Conservation (phyloP, 306 rosid species). For the Trifolium dubium region DNA sequence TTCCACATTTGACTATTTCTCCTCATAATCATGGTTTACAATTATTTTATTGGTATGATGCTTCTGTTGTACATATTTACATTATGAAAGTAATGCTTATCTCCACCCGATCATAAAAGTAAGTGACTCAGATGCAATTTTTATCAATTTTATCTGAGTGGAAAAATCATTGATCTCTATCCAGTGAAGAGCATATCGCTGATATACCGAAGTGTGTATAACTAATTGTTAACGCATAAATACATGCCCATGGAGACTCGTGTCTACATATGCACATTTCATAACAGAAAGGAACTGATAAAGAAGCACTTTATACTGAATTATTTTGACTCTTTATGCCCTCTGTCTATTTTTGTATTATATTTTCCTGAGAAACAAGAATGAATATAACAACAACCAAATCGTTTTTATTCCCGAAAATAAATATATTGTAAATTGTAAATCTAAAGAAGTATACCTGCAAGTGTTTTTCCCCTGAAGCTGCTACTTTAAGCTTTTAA, state of each 20-base stretch:
- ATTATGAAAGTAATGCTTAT: constrained; percentile 27
- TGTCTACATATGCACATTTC: neutral
- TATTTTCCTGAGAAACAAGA: neutral
- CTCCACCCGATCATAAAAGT: constrained; percentile 31
- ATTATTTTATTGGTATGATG: constrained; percentile 13
- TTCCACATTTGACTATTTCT: constrained; percentile 29
- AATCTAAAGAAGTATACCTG: constrained; percentile 14
- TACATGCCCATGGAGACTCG: neutral
- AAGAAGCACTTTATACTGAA: constrained; percentile 3
- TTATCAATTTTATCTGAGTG: constrained; percentile 22
- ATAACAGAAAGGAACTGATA: constrained; percentile 14
- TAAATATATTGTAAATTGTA: neutral
- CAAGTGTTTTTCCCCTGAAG: neutral
- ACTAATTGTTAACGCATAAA: constrained; percentile 17
- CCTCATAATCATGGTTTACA: constrained; percentile 12
- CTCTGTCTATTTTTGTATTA: constrained; percentile 5
- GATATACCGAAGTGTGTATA: constrained; percentile 3
- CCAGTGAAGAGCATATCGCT: constrained; percentile 7
- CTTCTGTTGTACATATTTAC: constrained; percentile 25
- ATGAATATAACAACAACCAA: constrained; percentile 4
- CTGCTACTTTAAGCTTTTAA: neutral
- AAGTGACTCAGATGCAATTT: neutral
- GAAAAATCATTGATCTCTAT: constrained; percentile 25
- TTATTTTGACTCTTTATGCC: constrained; percentile 6
- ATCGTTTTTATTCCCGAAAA: neutral